phyloP scores from a whole-genome alignment of 768 basidiomycete species.

The Psilocybe sp. region DNA sequence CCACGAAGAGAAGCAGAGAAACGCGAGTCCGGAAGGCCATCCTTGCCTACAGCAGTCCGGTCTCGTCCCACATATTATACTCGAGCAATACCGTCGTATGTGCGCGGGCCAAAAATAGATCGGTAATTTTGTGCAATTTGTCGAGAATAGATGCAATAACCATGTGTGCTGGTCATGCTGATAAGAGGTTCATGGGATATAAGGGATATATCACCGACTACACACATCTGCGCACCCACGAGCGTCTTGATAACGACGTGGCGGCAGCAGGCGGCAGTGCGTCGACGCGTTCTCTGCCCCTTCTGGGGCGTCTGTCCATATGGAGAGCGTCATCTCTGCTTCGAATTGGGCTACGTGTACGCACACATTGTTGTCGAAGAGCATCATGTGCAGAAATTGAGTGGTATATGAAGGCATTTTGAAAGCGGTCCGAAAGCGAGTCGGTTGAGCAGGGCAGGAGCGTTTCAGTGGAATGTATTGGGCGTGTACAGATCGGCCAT shows the following conservation, averaged over 20 bases:
- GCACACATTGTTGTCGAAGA: no score
- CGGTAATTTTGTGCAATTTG: not conserved
- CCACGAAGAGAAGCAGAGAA: slow-evolving; percentile 1
- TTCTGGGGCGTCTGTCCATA: no score
- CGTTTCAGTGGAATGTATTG: no score
- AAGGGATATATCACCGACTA: not conserved
- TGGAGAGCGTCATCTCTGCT: no score
- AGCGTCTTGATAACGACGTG: slow-evolving; percentile 2
- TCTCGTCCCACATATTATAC: not conserved
- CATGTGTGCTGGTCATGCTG: not conserved
- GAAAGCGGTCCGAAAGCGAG: no score
- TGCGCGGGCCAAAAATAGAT: not conserved
- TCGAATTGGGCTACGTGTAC: no score
- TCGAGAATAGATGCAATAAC: not conserved
- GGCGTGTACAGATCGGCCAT: no score
- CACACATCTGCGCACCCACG: not conserved
- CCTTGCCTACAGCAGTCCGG: not conserved
- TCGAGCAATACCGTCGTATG: not conserved
- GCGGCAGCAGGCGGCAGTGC: not conserved
- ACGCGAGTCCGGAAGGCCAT: not conserved
- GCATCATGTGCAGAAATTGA: no score
- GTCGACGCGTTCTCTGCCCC: no score
- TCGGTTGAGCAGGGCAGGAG: no score
- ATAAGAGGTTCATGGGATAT: not conserved
- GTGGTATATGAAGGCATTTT: no score